A percentile compares a stretch with the other conserved stretches of the same genome.
Conservation (phyloP, 257 asterid genomes). For the Forsythia viridissima region DNA sequence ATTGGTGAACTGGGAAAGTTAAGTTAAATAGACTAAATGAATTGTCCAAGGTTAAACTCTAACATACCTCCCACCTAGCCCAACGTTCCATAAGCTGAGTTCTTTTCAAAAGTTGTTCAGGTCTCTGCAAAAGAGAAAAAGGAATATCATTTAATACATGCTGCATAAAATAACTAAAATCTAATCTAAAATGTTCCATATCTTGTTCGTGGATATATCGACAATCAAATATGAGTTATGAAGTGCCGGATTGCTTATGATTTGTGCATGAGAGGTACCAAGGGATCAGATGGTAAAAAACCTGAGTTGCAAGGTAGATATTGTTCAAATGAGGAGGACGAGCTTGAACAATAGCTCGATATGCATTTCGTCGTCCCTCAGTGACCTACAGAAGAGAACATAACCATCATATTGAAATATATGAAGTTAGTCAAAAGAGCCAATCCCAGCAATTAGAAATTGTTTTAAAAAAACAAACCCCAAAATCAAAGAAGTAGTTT, state of each 20-base stretch:
- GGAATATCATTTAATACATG: constrained; percentile 17
- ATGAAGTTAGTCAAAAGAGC: constrained; percentile 15
- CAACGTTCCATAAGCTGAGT: constrained; percentile 99
- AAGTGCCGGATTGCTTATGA: constrained; percentile 11
- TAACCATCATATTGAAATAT: constrained; percentile 25
- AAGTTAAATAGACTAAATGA: constrained; percentile 18
- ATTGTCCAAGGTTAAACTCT: constrained; percentile 25
- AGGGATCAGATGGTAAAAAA: constrained; percentile 34
- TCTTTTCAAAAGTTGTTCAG: constrained; percentile 91
- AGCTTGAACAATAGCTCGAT: constrained; percentile 97
- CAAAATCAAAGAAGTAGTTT: constrained; percentile 95
- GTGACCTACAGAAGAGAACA: constrained; percentile 53
- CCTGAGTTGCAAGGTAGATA: constrained; percentile 98
- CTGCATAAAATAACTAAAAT: constrained; percentile 19
- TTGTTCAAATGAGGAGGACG: constrained; percentile 94
- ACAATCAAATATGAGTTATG: constrained; percentile 12
- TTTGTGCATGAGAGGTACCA: constrained; percentile 24
- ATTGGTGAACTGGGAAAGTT: constrained; percentile 18
- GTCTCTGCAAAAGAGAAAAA: constrained; percentile 71
- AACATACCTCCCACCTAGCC: constrained; percentile 98
- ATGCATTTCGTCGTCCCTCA: constrained; percentile 78
- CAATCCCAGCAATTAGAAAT: constrained; percentile 26
- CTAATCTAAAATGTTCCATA: constrained; percentile 18
- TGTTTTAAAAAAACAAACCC: constrained; percentile 53
- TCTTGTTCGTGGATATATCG: constrained; percentile 7